Conservation (phyloP, 148 eudicot genomes). For the Camellia lanceoleosa region DNA sequence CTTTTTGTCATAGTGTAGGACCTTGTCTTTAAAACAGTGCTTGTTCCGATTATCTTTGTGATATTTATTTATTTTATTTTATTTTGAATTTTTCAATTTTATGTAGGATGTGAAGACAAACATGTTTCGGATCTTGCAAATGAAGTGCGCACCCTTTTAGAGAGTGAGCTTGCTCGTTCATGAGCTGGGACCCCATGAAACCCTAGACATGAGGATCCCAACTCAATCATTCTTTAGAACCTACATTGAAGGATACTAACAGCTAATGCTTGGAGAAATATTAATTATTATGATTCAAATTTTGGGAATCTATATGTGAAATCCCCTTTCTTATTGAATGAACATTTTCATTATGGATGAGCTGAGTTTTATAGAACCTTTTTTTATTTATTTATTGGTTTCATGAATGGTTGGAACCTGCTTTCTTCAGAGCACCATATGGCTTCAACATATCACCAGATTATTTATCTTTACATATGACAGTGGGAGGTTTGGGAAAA, state of each 20-base stretch:
- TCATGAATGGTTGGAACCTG: too few relatives aligned
- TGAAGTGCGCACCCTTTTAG: constrained; percentile 56
- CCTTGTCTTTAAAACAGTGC: background rate
- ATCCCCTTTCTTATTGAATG: background rate
- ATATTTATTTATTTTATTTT: background rate
- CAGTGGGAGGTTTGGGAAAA: too few relatives aligned
- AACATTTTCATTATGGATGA: background rate
- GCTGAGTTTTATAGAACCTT: too few relatives aligned
- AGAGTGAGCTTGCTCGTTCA: background rate
- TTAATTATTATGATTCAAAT: background rate
- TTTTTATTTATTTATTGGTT: too few relatives aligned
- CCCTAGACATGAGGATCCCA: background rate
- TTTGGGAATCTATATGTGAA: background rate
- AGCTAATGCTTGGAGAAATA: background rate
- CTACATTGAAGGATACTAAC: background rate
- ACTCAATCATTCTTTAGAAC: background rate
- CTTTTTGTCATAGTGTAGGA: background rate
- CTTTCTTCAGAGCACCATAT: too few relatives aligned
- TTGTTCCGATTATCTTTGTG: background rate
- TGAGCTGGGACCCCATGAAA: background rate
- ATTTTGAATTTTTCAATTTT: background rate
- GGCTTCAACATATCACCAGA: too few relatives aligned
- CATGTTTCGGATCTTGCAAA: constrained; percentile 74
- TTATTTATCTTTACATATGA: too few relatives aligned
- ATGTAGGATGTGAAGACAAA: constrained; percentile 62